These are phyloP conservation scores for Fusarium sp. DNA, from an alignment of 2,329 filamentous ascomycete genomes.

Conservation along the genomic window DNA sequence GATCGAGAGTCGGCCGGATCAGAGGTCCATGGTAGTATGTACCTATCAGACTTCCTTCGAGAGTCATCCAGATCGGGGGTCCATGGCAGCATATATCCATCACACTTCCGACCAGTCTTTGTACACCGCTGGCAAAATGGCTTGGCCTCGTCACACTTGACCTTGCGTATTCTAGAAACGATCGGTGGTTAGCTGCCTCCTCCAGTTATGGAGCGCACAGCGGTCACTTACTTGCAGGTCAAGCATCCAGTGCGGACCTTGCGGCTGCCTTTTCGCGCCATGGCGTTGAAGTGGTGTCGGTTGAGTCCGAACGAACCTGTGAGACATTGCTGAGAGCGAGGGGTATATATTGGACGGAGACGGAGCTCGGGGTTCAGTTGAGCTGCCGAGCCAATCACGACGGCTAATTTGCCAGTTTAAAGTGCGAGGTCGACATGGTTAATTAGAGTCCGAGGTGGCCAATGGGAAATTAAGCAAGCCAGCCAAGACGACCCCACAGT, in stretches of 20 bases:
- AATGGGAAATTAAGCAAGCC: neutral
- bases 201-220: neutral
- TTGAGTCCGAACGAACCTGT: slow-evolving; percentile 5
- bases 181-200: neutral
- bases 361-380: neutral
- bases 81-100: neutral
- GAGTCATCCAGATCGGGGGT: neutral
- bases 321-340: neutral
- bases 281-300: neutral
- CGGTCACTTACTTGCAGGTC: slow-evolving; percentile 2
- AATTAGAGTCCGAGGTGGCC: neutral
- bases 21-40: neutral
- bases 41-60: neutral
- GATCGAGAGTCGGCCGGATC: neutral
- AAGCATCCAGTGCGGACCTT: slow-evolving; percentile 6
- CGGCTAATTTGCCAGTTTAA: neutral
- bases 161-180: neutral
- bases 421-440: neutral
- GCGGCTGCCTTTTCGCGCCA: slow-evolving; percentile 2
- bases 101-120: neutral
- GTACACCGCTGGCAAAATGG: neutral
- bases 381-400: neutral
- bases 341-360: neutral
- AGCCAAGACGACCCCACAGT: neutral
- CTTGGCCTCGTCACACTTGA: slow-evolving; percentile 1